These are phyloP conservation scores for Penicillium daleae DNA, from an alignment of 495 filamentous ascomycete species.

Conservation along the genomic window DNA sequence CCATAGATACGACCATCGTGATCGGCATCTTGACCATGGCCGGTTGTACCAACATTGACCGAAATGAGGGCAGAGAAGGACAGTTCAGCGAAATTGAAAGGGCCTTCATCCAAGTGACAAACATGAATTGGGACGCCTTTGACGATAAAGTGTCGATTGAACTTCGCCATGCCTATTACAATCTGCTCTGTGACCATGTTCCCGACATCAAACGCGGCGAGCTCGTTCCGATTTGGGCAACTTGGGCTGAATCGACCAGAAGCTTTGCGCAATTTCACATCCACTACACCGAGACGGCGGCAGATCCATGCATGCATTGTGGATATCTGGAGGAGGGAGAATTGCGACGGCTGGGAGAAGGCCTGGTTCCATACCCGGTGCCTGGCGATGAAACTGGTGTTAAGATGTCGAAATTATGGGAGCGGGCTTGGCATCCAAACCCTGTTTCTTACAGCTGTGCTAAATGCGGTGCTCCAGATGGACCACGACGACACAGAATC, in stretches of 20 bases:
- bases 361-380: neutral
- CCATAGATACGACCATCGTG: constrained; percentile 40
- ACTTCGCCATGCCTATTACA: constrained; percentile 30
- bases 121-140: constrained; percentile 41
- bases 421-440: constrained; percentile 12
- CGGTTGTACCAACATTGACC: constrained; percentile 44
- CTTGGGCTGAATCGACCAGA: constrained; percentile 30
- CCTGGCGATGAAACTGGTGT: constrained; percentile 15
- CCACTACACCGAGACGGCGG: neutral
- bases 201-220: constrained; percentile 13
- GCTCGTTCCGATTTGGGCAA: constrained; percentile 17
- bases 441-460: constrained; percentile 10
- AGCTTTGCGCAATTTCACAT: constrained; percentile 36
- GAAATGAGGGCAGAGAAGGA: constrained; percentile 15
- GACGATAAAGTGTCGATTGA: constrained; percentile 14
- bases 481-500: constrained; percentile 1
- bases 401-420: constrained; percentile 19
- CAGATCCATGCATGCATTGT: neutral
- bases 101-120: constrained; percentile 39
- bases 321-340: neutral
- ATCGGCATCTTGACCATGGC: constrained; percentile 41
- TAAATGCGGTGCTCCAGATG: constrained; percentile 8
- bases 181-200: constrained; percentile 8
- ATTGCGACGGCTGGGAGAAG: neutral
- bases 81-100: constrained; percentile 27